Evolutionary conservation across 345 rosid species (phyloP), one percentile per base, ranked within the genome.

Genomic region (Pseudoturritis turrita): DNA sequence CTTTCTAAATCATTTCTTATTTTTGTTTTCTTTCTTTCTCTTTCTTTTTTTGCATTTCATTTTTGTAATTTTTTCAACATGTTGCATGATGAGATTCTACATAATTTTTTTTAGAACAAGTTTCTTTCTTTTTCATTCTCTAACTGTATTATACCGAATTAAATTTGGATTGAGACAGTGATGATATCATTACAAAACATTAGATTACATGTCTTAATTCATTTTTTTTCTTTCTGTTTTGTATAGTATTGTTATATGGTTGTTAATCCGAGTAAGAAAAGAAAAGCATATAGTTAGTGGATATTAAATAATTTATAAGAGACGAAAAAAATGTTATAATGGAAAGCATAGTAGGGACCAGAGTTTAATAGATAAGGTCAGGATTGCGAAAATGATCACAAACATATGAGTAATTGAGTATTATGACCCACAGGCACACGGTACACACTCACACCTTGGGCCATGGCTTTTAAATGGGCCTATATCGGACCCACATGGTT

Each of bases 381-480:
- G 70, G 64, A 63, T 54, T 54, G 64, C 29, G 70, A n/a, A 44
- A 54, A 73, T 47, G 66, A 65, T 65, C 36, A 65, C 43, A 39
- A 17, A 56, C 71, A 64, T 46, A 25, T 23, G 65, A 60, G 65
- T 62, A 33, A 63, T 44, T 64, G 65, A 72, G 76, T 17, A 21
- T 26, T 12, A 28, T 73, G 77, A 58, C 66, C 77, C 72, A 65
- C 71, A 73, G 44, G 33, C 77, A 54, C 53, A 72, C 64, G 64
- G 76, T 72, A 44, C 70, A 72, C 65, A 73, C 70, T 17, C 63
- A 22, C 69, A 62, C 45, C 9, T 63, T 53, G 45, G 70, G 70
- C 62, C 63, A 62, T 17, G 62, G 70, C 54, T 45, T 45, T 44
- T 37, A 10, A n/a, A 56, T 57, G 66, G 77, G 77, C 66, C 43